Evolutionary conservation across 306 rosid species (phyloP), one percentile per base, ranked within the genome.

Genomic region (Hippophae rhamnoides): DNA sequence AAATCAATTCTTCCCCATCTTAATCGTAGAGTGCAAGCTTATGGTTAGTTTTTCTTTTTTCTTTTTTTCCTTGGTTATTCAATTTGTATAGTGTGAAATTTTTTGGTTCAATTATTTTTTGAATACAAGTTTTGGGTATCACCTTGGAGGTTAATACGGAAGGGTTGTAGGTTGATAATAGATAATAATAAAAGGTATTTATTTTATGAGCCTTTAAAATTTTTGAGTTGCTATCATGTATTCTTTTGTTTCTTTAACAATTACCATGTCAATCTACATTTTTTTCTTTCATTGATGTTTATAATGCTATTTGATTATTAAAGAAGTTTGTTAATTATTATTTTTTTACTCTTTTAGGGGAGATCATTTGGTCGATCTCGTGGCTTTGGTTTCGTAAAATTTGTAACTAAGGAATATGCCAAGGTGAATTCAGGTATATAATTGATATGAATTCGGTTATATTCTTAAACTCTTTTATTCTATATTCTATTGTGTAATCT

Each of bases 311-410:
- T 3, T 27, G 38, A 27, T 27, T 47, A 26, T 27, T 40, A 7
- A 9, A 26, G 10, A 7, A 43, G 10, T 41, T 13, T 18, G 18
- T 10, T 3, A 5, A 3, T 23, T 13, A 58, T 18, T 59, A 7
- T 5, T 45, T 48, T 8, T 13, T 5, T 71, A 27, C 55, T 43
- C 14, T 61, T 64, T 65, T 67, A 93, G 99, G 97, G 88, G 74
- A 80, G 97, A 13, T 76, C 97, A 52, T 82, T 89, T 64, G 97
- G 97, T n/a, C 75, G 99, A 13, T 93, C 99, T 75, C 99, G 95
- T 13, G 97, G 99, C 18, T 93, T 93, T 78, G 99, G 99, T 61
- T 88, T 88, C 72, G 97, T 89, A 26, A 93, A 97, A 47, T 93
- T 93, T 84, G 78, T 74, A 9, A 86, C 90, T 1, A 80, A 70